Conservation (phyloP, 2,329 filamentous ascomycete species). For the Tricladium varicosporioides region DNA sequence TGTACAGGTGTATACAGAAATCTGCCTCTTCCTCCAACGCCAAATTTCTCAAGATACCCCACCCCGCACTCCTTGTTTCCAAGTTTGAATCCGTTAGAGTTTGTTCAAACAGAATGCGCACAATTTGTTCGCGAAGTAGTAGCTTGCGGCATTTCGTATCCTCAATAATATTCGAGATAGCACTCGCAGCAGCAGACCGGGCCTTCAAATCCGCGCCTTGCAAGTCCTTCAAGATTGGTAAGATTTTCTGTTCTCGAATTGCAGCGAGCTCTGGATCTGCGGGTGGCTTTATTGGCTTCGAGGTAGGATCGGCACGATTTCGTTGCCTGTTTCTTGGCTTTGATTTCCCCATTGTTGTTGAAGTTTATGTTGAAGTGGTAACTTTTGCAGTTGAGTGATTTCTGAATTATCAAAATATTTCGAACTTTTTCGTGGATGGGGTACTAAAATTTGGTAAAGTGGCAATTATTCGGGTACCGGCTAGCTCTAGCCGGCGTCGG, state of each 20-base stretch:
- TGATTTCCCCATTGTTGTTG: constrained; percentile 55
- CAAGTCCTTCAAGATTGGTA: constrained; percentile 61
- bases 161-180: constrained; percentile 60
- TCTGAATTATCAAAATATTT: too few relatives aligned
- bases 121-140: constrained; percentile 64
- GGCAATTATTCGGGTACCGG: too few relatives aligned
- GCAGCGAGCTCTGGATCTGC: constrained; percentile 62
- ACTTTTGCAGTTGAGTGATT: too few relatives aligned
- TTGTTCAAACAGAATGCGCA: constrained; percentile 60
- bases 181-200: constrained; percentile 57
- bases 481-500: too few relatives aligned
- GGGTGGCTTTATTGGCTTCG: constrained; percentile 58
- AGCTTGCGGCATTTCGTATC: constrained; percentile 62
- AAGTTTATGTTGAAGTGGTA: too few relatives aligned
- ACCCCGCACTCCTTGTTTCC: constrained; percentile 64
- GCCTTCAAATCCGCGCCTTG: constrained; percentile 57
- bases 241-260: constrained; percentile 60
- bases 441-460: too few relatives aligned
- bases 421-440: too few relatives aligned
- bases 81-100: constrained; percentile 61
- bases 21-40: constrained; percentile 63
- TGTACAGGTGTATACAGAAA: constrained; percentile 64
- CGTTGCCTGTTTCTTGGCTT: constrained; percentile 50
- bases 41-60: constrained; percentile 62
- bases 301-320: constrained; percentile 52